Conservation (phyloP, 2,329 filamentous ascomycete species). For the Colletotrichum sp. region DNA sequence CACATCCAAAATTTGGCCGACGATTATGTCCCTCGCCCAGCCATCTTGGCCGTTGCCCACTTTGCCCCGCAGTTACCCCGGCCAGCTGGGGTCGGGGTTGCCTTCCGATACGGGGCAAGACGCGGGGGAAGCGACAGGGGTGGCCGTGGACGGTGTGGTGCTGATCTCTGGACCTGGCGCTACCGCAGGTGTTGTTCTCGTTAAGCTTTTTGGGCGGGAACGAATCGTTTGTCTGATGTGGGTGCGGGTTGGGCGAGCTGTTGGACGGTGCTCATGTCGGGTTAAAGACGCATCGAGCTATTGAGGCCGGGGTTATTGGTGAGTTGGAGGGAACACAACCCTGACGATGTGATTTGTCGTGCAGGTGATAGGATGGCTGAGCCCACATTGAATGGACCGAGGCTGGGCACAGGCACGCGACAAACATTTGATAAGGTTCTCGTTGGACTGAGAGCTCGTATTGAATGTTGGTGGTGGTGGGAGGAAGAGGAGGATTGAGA, state of each 20-base stretch:
- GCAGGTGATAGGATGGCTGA: background rate
- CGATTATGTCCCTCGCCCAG: background rate
- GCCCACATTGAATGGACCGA: background rate
- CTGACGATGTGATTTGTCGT: slow-evolving; percentile 10
- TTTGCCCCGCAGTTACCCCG: slow-evolving; percentile 9
- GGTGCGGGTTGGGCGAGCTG: background rate
- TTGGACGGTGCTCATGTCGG: background rate
- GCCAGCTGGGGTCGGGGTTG: background rate
- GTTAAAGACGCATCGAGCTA: background rate
- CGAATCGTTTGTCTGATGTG: slow-evolving; percentile 5
- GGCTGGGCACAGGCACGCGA: background rate
- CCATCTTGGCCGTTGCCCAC: background rate
- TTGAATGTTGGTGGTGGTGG: background rate
- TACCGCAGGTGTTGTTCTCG: slow-evolving; percentile 4
- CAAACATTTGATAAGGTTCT: background rate
- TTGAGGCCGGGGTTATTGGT: background rate
- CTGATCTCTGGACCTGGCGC: slow-evolving; percentile 8
- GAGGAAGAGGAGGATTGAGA: background rate
- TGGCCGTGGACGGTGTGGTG: background rate
- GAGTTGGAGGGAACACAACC: background rate
- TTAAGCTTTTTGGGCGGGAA: slow-evolving; percentile 2
- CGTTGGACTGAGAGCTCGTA: background rate
- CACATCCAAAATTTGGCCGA: background rate
- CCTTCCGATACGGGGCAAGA: slow-evolving; percentile 17
- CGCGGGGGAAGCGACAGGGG: slow-evolving; percentile 16